Evolutionary conservation across 1,284 basidiomycete species (phyloP).

Genomic region (Pterulicium gracile): DNA sequence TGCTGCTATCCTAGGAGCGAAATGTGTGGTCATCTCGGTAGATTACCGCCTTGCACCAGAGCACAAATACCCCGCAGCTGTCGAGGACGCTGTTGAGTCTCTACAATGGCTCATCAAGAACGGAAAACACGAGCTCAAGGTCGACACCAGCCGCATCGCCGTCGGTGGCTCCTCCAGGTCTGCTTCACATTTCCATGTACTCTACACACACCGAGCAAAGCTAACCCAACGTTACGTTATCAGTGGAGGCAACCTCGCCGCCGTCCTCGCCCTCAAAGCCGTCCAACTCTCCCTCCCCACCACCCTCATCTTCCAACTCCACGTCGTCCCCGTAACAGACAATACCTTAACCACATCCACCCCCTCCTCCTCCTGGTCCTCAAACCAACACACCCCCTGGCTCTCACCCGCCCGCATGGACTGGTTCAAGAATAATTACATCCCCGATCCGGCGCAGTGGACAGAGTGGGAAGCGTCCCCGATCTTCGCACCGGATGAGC

Average conservation of each 20-base stretch:
- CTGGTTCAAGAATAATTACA: slow-evolving; percentile 63
- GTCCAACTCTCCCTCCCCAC: slow-evolving; percentile 36
- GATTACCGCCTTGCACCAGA: slow-evolving; percentile 73
- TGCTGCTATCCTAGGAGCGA: slow-evolving; percentile 24
- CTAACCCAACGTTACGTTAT: neutral
- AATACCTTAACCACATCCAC: slow-evolving; percentile 44
- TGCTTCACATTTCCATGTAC: slow-evolving; percentile 5
- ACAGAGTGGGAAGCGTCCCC: slow-evolving; percentile 61
- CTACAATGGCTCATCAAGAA: slow-evolving; percentile 50
- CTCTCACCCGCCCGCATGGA: slow-evolving; percentile 54
- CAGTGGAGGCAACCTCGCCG: slow-evolving; percentile 66
- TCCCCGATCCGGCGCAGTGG: slow-evolving; percentile 49
- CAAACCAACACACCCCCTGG: slow-evolving; percentile 48
- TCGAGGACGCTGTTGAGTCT: slow-evolving; percentile 61
- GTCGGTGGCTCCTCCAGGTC: slow-evolving; percentile 65
- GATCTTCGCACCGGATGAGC: slow-evolving; percentile 47
- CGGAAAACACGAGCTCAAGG: slow-evolving; percentile 25
- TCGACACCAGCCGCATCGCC: slow-evolving; percentile 33
- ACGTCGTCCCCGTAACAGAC: slow-evolving; percentile 64
- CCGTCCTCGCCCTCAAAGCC: slow-evolving; percentile 56
- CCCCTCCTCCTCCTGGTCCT: slow-evolving; percentile 40
- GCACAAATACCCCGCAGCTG: slow-evolving; percentile 60
- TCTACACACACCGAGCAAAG: neutral
- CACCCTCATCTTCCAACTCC: slow-evolving; percentile 49
- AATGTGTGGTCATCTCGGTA: slow-evolving; percentile 49